Conservation (phyloP, 2,329 filamentous ascomycete species). For the Magnaporthiopsis incrustans region DNA sequence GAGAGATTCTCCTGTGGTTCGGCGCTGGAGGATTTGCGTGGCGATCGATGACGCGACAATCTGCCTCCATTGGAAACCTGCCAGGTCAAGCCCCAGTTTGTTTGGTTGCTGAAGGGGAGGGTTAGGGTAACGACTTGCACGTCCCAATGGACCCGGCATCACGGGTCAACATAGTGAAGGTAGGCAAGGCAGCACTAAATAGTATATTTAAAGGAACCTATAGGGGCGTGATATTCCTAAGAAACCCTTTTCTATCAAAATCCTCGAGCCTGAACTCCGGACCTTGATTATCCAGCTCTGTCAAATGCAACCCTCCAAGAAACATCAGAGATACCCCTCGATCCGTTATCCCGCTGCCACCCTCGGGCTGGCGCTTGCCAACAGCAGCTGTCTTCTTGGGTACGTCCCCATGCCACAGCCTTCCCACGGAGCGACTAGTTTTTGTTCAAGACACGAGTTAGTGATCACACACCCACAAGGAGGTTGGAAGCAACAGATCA, state of each 20-base stretch:
- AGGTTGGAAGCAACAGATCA: not conserved
- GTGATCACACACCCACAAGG: not conserved
- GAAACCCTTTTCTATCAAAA: no score
- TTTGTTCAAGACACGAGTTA: no score
- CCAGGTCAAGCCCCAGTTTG: no score
- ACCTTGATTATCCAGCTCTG: no score
- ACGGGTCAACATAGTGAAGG: no score
- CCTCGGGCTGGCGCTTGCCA: slow-evolving; percentile 8
- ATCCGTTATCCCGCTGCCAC: slow-evolving; percentile 9
- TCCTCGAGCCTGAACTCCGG: no score
- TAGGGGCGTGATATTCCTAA: no score
- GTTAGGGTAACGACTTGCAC: not conserved
- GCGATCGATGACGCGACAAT: not conserved
- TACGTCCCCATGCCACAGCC: not conserved
- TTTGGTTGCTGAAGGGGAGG: not conserved
- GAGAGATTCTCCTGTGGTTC: not conserved
- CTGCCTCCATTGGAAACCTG: not conserved
- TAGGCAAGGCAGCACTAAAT: no score
- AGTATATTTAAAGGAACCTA: no score
- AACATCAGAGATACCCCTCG: not conserved
- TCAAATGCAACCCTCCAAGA: not conserved
- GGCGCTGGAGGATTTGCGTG: not conserved
- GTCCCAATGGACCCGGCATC: no score
- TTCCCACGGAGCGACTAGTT: slow-evolving; percentile 11
- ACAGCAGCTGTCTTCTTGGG: slow-evolving; percentile 4